phyloP scores from a whole-genome alignment of 148 eudicot genomes.

The Rhododendron griersonianum region DNA sequence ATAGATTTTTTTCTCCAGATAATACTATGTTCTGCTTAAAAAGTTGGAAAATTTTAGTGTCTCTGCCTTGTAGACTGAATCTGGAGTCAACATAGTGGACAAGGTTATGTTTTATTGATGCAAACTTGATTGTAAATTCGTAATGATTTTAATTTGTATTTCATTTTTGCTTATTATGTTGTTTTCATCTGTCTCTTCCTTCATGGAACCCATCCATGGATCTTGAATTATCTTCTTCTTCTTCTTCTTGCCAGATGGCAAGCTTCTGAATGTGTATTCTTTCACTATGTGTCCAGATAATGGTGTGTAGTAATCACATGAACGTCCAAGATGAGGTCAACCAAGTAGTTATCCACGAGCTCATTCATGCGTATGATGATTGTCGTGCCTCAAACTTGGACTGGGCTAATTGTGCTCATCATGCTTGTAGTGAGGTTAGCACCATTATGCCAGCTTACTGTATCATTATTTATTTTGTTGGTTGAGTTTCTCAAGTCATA shows the following conservation, averaged over 20 bases:
- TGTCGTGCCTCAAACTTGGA: conserved; percentile 84
- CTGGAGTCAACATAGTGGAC: neutral
- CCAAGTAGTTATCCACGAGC: conserved; percentile 93
- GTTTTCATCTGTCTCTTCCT: neutral
- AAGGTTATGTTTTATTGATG: neutral
- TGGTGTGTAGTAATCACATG: conserved; percentile 74
- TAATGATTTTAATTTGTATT: neutral
- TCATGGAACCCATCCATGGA: neutral
- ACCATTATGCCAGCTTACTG: neutral
- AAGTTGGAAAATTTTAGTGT: neutral
- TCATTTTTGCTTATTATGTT: neutral
- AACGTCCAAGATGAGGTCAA: conserved; percentile 73
- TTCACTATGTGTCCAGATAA: conserved; percentile 30
- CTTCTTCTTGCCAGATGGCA: neutral
- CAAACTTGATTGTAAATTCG: neutral
- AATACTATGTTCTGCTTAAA: neutral
- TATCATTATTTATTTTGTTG: neutral
- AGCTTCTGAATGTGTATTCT: neutral
- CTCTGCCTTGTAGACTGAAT: neutral
- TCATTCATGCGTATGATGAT: conserved; percentile 93
- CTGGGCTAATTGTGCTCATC: conserved; percentile 90
- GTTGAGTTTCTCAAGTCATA: conserved; percentile 3
- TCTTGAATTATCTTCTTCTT: neutral
- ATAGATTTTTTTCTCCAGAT: neutral
- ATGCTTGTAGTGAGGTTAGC: conserved; percentile 89